These are phyloP conservation scores for Pseudopithomyces chartarum DNA, from an alignment of 2,329 filamentous ascomycete species.

Conservation along the genomic window DNA sequence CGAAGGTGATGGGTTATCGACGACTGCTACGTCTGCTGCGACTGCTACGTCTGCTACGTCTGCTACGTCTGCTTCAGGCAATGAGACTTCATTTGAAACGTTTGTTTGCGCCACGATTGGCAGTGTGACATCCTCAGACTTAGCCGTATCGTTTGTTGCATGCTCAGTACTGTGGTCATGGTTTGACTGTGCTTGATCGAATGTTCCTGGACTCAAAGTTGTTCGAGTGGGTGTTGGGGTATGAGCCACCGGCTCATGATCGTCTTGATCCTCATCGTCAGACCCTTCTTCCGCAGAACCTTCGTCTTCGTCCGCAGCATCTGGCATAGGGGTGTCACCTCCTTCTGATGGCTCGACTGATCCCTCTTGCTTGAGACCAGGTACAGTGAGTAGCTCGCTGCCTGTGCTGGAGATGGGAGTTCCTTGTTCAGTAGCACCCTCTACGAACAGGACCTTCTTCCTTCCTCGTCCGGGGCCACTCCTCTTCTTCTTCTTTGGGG, in stretches of 20 bases:
- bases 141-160: conserved; percentile 2
- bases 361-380: conserved; percentile 42
- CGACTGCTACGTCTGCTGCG: no score
- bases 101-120: conserved; percentile 1
- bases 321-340: conserved; percentile 48
- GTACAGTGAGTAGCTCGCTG: conserved; percentile 30
- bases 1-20: neutral
- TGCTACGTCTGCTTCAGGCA: neutral
- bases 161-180: conserved; percentile 12
- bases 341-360: conserved; percentile 41
- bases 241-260: conserved; percentile 45
- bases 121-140: conserved; percentile 8
- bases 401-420: conserved; percentile 29
- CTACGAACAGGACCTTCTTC: conserved; percentile 69
- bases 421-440: conserved; percentile 48
- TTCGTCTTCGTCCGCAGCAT: conserved; percentile 54
- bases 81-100: neutral
- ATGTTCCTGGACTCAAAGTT: conserved; percentile 31
- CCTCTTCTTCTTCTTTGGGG: conserved; percentile 71
- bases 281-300: conserved; percentile 54
- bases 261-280: conserved; percentile 51
- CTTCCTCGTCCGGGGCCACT: conserved; percentile 82
- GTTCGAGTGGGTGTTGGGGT: conserved; percentile 50
- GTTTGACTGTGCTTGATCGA: conserved; percentile 15
- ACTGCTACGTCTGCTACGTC: no score